Evolutionary conservation across 768 basidiomycete genomes (phyloP).

Genomic region (Tylopilus sp.): DNA sequence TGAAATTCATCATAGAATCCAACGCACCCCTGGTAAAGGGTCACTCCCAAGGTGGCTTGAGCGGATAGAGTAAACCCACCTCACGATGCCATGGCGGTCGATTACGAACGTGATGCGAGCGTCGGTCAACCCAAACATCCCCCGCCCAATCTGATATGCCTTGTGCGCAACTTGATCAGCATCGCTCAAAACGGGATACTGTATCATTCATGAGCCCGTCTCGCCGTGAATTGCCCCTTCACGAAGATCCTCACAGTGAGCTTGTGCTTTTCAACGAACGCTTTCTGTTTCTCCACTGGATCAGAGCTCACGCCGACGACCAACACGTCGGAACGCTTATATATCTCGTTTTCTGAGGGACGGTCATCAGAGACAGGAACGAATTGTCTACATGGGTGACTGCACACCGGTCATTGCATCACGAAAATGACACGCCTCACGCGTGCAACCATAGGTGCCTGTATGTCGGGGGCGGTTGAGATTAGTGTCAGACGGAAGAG

Average conservation of each 20-base stretch:
- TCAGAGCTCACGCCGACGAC: conserved; percentile 77
- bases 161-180: conserved; percentile 56
- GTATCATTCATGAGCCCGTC: neutral
- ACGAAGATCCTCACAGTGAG: conserved; percentile 47
- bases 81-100: conserved; percentile 64
- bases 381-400: neutral
- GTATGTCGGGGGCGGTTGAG: conserved; percentile 3
- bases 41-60: conserved; percentile 2
- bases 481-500: neutral
- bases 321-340: conserved; percentile 58
- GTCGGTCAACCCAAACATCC: conserved; percentile 60
- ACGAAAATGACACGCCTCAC: conserved; percentile 78
- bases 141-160: conserved; percentile 63
- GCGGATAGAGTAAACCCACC: conserved; percentile 34
- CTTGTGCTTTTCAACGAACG: conserved; percentile 68
- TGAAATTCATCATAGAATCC: conserved; percentile 58
- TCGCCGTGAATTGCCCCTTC: neutral
- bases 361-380: neutral
- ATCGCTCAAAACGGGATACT: conserved; percentile 84
- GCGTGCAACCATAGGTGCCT: conserved; percentile 78
- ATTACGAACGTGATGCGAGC: conserved; percentile 76
- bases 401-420: conserved; percentile 66
- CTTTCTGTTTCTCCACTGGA: conserved; percentile 66
- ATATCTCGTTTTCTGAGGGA: conserved; percentile 56
- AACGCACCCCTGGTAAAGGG: conserved; percentile 45